Conservation (phyloP, 192 early-diverging fungal genomes). For the Pilobolus umbonatus region DNA sequence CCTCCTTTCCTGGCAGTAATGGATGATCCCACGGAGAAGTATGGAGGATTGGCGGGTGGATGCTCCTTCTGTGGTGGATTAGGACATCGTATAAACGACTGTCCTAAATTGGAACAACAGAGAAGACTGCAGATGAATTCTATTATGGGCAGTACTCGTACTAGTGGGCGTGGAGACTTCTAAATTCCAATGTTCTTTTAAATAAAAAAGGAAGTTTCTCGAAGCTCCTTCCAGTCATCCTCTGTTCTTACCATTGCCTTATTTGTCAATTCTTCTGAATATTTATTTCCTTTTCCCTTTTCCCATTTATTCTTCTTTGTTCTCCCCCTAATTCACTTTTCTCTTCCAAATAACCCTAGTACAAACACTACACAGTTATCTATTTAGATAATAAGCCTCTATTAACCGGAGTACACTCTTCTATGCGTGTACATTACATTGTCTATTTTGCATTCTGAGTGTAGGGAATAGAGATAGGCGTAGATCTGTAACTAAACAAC, state of each 20-base stretch:
- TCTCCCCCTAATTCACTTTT: background rate
- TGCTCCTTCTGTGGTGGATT: conserved; percentile 95
- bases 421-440: too few species aligned
- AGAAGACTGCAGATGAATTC: conserved; percentile 45
- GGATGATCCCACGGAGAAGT: conserved; percentile 86
- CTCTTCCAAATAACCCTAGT: background rate
- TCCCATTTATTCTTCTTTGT: background rate
- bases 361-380: background rate
- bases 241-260: too few species aligned
- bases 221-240: too few species aligned
- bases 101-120: conserved; percentile 76
- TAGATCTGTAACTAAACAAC: background rate
- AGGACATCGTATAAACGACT: conserved; percentile 86
- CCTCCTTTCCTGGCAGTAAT: conserved; percentile 81
- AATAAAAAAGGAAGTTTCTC: background rate
- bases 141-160: conserved; percentile 30
- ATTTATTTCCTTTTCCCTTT: conserved; percentile 1
- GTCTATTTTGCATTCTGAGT: too few species aligned
- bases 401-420: background rate
- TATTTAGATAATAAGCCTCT: too few species aligned
- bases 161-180: conserved; percentile 26
- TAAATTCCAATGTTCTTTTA: too few species aligned
- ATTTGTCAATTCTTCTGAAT: too few species aligned
- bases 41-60: conserved; percentile 67
- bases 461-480: background rate